Base-by-base conservation (phyloP, 495 filamentous ascomycete species). In the Penicillium canariense region DNA sequence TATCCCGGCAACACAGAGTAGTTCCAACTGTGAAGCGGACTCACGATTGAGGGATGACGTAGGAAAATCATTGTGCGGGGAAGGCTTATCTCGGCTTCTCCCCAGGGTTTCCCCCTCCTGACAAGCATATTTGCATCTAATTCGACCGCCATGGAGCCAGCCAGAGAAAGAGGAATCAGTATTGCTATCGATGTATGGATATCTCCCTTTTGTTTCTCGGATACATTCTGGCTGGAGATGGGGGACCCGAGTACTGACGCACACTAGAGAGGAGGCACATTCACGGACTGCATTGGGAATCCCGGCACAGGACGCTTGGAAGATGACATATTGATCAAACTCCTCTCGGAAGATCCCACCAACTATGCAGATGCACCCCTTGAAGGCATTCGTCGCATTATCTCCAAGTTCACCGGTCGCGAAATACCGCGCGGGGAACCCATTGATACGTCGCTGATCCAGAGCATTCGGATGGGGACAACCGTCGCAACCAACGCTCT, bases 401-500 rank as follows among this genome's bases (percentile, higher is more conserved):
- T 96, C 66, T 86, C 87, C 32, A 84, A 80, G 52, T 90, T 95
- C 63, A 83, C 83, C 2, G 75, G 78, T 40, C 73, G 76, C 22
- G 84, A 90, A 27, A 88, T 93, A 8, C 86, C 88, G 1, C 82
- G 89, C 4, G 90, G 87, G n/a, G 75, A 87, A 66, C 76, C 87
- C 0, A 72, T 96, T 14, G 89, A 96, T 66, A 96, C 91, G 0
- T 81, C 84, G 17, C 31, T 57, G 17, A 95, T 96, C 59, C 80
- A 88, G 45, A 88, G 83, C 35, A 89, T 90, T 60, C 85, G 88
- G 49, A 91, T 91, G 88, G 88, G 88, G 10, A 92, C 88, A 11
- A 92, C 88, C 1, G 88, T 92, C 22, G 88, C 88, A 2, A 92
- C 88, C 5, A 91, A 92, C 60, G 88, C 88, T 25, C 69, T 97